Evolutionary conservation across 2,329 filamentous ascomycete species (phyloP), one percentile per base, ranked within the genome.

Genomic region (Alternaria dauci): DNA sequence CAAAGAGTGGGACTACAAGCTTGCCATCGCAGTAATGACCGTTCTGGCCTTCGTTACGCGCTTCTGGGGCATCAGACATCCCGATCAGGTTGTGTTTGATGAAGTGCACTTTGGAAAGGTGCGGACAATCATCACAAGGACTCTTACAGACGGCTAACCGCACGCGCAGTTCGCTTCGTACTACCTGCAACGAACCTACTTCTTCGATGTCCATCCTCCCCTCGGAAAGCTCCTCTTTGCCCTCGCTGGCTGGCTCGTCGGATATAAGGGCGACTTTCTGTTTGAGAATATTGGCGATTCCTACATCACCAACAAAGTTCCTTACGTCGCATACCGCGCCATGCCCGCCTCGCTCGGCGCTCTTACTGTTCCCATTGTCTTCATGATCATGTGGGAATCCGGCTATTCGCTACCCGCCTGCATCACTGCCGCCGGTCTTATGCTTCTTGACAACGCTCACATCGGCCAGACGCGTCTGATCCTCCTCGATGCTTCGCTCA

Each of bases 71-170:
- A 97, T 99, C 78, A 92, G 87, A 78, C 94, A 97, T 80, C 95
- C 95, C 16, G 90, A 96, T 76, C 91, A 98, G 83, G 95, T 99
- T 57, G 95, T 99, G 51, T 99, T 99, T 76, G 95, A 99, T 77
- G 95, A 99, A 81, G 95, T 99, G 59, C 95, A 99, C 82, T 99
- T 99, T 80, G 95, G 95, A 83, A 99, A 99, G 91, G 94, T 97
- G 84, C 61, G 85, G 46, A 25, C 5, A 11, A 11, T 20, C 8
- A 14, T 18, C 8, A 8, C 16, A 12, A 23, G 14, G 8, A 12
- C 30, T 25, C 25, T 28, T 32, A 30, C 7, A 51, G 34, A 26
- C 64, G 26, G 67, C 73, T 76, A 58, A 76, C 56, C 30, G 20
- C 25, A 20, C 26, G 12, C 18, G 23, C 59, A 84, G 81, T 84